These are phyloP conservation scores for Talaromyces sp. DNA, from an alignment of 2,329 filamentous ascomycete species.

Conservation along the genomic window DNA sequence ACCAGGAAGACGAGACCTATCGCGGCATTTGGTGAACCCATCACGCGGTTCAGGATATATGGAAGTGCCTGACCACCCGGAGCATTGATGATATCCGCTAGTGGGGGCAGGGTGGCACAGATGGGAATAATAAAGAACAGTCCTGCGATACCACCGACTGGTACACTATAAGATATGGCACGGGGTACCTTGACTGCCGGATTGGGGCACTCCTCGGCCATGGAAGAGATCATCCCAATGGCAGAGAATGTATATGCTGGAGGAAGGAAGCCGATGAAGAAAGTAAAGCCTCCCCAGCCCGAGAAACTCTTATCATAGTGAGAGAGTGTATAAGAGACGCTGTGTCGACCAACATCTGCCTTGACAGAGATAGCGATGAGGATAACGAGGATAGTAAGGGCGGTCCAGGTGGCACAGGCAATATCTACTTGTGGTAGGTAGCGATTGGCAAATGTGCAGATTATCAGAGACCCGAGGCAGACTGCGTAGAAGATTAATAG, in stretches of 20 bases:
- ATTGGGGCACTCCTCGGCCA: constrained; percentile 63
- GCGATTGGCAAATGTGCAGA: constrained; percentile 68
- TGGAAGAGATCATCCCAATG: constrained; percentile 64
- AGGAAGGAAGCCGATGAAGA: constrained; percentile 65
- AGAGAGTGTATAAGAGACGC: constrained; percentile 55
- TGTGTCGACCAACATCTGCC: constrained; percentile 58
- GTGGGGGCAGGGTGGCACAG: constrained; percentile 53
- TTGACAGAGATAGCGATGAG: constrained; percentile 59
- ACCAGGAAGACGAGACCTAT: constrained; percentile 55
- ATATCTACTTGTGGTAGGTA: constrained; percentile 67
- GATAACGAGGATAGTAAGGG: constrained; percentile 59
- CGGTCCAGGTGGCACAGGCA: constrained; percentile 59
- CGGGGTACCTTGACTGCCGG: constrained; percentile 57
- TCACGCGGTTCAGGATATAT: constrained; percentile 54
- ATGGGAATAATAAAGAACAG: constrained; percentile 61
- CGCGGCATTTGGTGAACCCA: constrained; percentile 53
- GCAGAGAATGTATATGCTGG: constrained; percentile 62
- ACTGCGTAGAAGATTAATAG: constrained; percentile 72
- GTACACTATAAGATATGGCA: constrained; percentile 56
- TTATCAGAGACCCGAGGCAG: constrained; percentile 64
- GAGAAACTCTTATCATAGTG: constrained; percentile 60
- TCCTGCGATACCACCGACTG: constrained; percentile 57
- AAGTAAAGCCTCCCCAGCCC: constrained; percentile 63
- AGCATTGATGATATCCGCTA: constrained; percentile 49
- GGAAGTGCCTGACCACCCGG: constrained; percentile 55